These are phyloP conservation scores for Cryptosporidium parvum DNA, from an alignment of 169 alveolate genomes.

Conservation along the genomic window DNA sequence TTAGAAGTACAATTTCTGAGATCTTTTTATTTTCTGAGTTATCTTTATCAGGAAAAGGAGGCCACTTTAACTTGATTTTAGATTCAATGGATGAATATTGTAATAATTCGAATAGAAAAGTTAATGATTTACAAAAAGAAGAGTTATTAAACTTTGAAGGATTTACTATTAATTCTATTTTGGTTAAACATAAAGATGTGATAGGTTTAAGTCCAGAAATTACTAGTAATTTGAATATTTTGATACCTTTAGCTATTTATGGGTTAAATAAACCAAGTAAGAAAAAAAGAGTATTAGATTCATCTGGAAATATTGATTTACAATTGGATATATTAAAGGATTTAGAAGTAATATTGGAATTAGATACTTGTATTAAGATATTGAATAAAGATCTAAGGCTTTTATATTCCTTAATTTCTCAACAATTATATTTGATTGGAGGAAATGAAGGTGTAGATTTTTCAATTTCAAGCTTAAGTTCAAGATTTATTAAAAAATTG, in stretches of 20 bases:
- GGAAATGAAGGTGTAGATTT: slow-evolving; percentile 18
- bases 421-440: slow-evolving; percentile 20
- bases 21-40: slow-evolving; percentile 37
- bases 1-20: slow-evolving; percentile 50
- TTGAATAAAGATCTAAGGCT: background rate
- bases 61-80: background rate
- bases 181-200: background rate
- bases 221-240: background rate
- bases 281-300: slow-evolving; percentile 11
- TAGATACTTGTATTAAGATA: background rate
- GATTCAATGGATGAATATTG: background rate
- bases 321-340: slow-evolving; percentile 25
- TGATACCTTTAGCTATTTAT: slow-evolving; percentile 22
- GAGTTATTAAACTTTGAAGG: background rate
- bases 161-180: background rate
- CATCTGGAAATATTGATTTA: slow-evolving; percentile 5
- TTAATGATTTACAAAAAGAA: background rate
- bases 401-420: slow-evolving; percentile 28
- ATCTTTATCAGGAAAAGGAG: background rate
- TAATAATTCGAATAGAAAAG: background rate
- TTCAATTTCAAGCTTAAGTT: slow-evolving; percentile 12
- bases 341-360: background rate
- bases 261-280: background rate
- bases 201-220: background rate
- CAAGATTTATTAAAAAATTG: slow-evolving; percentile 3